phyloP scores from a whole-genome alignment of 2,329 filamentous ascomycete genomes.

The Aspergillus fumigatiaffinis region DNA sequence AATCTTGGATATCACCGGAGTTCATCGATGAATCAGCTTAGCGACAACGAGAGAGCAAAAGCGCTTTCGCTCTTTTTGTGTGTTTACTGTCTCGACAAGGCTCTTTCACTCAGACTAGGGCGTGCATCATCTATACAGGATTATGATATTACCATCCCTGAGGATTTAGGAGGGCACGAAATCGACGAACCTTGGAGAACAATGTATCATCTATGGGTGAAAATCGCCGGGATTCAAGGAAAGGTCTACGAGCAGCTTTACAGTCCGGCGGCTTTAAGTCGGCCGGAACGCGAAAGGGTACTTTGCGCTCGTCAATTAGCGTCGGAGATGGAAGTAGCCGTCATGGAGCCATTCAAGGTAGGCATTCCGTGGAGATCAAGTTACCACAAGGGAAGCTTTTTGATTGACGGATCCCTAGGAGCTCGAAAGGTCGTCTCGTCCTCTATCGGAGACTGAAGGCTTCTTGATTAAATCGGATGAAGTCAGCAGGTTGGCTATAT shows the following conservation, averaged over 20 bases:
- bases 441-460: conserved; percentile 23
- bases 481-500: conserved; percentile 32
- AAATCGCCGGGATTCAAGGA: conserved; percentile 54
- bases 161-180: conserved; percentile 17
- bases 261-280: conserved; percentile 27
- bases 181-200: conserved; percentile 37
- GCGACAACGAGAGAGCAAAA: conserved; percentile 24
- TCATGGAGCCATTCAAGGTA: conserved; percentile 31
- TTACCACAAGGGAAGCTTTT: not conserved
- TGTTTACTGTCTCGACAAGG: conserved; percentile 57
- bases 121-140: conserved; percentile 57
- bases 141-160: conserved; percentile 53
- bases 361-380: not conserved
- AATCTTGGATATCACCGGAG: conserved; percentile 56
- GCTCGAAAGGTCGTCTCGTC: conserved; percentile 6
- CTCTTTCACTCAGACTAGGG: conserved; percentile 56
- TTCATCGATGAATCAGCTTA: conserved; percentile 25
- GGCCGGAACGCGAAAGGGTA: conserved; percentile 23
- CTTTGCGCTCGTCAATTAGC: conserved; percentile 27
- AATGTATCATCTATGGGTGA: conserved; percentile 54
- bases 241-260: conserved; percentile 59
- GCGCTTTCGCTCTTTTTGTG: conserved; percentile 53
- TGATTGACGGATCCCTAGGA: conserved; percentile 2
- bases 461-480: conserved; percentile 31
- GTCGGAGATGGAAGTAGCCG: conserved; percentile 22